Evolutionary conservation across 768 basidiomycete genomes (phyloP).

Genomic region (Mycena pura): DNA sequence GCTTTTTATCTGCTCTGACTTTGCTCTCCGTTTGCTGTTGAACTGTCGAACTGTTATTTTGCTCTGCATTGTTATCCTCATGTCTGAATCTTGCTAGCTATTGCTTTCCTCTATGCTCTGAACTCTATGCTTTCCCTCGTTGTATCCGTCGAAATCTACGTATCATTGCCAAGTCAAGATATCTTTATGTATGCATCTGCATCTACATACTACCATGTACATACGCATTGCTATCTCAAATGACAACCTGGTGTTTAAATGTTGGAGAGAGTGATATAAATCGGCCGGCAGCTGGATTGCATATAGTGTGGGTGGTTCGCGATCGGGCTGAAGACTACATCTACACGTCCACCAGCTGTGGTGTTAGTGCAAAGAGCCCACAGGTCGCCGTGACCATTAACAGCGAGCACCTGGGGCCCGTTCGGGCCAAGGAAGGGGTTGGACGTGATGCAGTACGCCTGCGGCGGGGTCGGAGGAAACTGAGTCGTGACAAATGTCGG

Average conservation of each 20-base stretch:
- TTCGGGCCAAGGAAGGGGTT: constrained; percentile 14
- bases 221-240: not conserved
- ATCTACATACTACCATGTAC: not conserved
- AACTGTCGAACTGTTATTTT: constrained; percentile 17
- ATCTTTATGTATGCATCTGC: not conserved
- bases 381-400: constrained; percentile 15
- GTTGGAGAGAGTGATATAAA: constrained; percentile 19
- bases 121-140: constrained; percentile 15
- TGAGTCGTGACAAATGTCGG: constrained; percentile 24
- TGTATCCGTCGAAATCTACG: constrained; percentile 1
- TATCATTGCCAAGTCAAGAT: constrained; percentile 21
- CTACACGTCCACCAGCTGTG: constrained; percentile 25
- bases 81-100: not conserved
- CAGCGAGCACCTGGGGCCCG: constrained; percentile 24
- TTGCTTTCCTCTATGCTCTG: constrained; percentile 22
- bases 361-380: constrained; percentile 31
- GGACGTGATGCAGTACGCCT: constrained; percentile 17
- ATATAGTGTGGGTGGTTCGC: constrained; percentile 27
- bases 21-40: constrained; percentile 20
- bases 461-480: constrained; percentile 16
- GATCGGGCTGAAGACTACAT: constrained; percentile 28
- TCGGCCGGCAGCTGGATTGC: constrained; percentile 11
- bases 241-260: constrained; percentile 5
- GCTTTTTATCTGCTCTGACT: constrained; percentile 1
- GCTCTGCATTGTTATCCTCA: constrained; percentile 23